Conservation (phyloP, 2,329 filamentous ascomycete species). For the Aspergillus nomiae region DNA sequence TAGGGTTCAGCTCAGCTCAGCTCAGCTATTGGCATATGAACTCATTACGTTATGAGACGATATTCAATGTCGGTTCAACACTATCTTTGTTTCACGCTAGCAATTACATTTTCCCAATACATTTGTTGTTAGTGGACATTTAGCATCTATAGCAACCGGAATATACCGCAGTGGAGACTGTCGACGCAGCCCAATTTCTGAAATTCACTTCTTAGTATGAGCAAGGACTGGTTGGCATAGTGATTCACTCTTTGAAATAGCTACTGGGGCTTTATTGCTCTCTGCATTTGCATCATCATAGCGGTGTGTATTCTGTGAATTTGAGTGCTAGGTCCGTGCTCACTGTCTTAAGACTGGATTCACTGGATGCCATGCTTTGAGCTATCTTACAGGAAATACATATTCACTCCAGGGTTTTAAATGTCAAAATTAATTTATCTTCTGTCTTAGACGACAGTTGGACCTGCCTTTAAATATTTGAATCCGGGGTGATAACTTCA, state of each 20-base stretch:
- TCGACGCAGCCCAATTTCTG: background rate
- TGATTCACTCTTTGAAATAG: background rate
- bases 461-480: background rate
- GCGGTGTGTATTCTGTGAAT: background rate
- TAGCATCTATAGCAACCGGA: background rate
- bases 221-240: background rate
- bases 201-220: background rate
- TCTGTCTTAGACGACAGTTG: background rate
- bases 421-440: background rate
- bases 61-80: background rate
- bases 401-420: background rate
- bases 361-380: background rate
- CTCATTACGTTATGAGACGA: background rate
- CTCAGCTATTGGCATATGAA: background rate
- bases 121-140: background rate
- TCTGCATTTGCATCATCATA: background rate
- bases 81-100: background rate
- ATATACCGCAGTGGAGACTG: background rate
- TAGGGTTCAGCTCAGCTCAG: background rate
- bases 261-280: background rate
- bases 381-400: background rate
- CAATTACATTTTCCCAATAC: background rate
- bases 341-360: background rate
- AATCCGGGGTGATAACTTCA: background rate
- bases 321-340: background rate